A percentile compares a stretch with the other conserved stretches of the same genome.
Conservation (phyloP, 495 filamentous ascomycete genomes). For the Aspergillus campestris region DNA sequence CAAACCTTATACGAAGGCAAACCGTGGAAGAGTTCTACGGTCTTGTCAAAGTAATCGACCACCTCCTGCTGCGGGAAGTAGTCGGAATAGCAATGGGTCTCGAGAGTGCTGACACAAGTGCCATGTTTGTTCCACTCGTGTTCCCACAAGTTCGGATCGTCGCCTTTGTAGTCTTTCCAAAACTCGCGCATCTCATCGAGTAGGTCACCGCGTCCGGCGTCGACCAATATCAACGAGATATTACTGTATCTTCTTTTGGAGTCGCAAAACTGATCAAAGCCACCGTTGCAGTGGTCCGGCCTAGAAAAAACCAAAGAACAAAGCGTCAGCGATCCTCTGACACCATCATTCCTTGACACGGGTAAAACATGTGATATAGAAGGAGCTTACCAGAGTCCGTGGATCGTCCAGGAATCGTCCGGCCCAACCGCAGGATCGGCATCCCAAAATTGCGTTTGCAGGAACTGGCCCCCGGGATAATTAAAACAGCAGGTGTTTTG, state of each 20-base stretch:
- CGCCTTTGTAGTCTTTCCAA: slow-evolving; percentile 62
- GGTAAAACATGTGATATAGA: neutral
- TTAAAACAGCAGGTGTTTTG: slow-evolving; percentile 76
- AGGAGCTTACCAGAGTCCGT: slow-evolving; percentile 62
- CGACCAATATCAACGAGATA: slow-evolving; percentile 57
- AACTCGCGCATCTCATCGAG: slow-evolving; percentile 68
- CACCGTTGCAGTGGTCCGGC: slow-evolving; percentile 85
- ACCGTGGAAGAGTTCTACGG: slow-evolving; percentile 41
- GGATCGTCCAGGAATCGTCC: slow-evolving; percentile 74
- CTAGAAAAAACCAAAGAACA: slow-evolving; percentile 12
- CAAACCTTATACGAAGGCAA: slow-evolving; percentile 38
- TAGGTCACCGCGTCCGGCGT: slow-evolving; percentile 52
- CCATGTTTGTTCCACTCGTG: slow-evolving; percentile 88
- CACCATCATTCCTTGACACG: neutral
- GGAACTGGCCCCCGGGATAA: slow-evolving; percentile 65
- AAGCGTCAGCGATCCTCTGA: neutral
- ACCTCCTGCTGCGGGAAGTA: slow-evolving; percentile 57
- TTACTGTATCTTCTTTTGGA: slow-evolving; percentile 57
- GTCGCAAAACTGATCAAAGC: slow-evolving; percentile 67
- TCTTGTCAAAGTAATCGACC: slow-evolving; percentile 52
- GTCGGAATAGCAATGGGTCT: slow-evolving; percentile 61
- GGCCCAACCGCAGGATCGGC: slow-evolving; percentile 59
- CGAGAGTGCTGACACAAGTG: slow-evolving; percentile 52
- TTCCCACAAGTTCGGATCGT: slow-evolving; percentile 65
- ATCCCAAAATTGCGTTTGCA: slow-evolving; percentile 89